phyloP scores from a whole-genome alignment of 225 moss, liverwort and hornwort genomes.

The Rhytidiadelphus loreus region DNA sequence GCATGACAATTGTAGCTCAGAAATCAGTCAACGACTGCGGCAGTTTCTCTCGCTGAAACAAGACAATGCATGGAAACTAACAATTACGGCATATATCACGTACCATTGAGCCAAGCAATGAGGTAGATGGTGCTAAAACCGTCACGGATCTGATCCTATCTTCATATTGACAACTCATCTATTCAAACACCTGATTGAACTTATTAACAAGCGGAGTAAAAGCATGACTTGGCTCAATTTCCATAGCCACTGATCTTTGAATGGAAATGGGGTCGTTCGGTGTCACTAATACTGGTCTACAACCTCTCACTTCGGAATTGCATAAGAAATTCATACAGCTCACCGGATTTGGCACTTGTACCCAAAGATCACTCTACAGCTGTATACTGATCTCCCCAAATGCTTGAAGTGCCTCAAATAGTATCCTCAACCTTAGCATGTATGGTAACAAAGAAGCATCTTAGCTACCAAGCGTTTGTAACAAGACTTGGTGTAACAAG shows the following conservation, averaged over 20 bases:
- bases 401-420: neutral
- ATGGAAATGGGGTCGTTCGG: neutral
- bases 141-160: neutral
- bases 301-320: neutral
- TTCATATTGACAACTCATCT: neutral
- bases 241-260: neutral
- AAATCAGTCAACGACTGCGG: neutral
- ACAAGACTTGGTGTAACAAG: neutral
- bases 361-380: neutral
- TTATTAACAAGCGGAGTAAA: neutral
- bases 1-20: neutral
- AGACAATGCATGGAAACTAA: neutral
- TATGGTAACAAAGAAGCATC: neutral
- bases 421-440: neutral
- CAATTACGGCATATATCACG: neutral
- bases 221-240: neutral
- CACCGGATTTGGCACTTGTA: neutral
- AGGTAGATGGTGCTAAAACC: neutral
- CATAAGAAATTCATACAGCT: neutral
- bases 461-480: neutral
- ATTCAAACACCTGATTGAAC: neutral
- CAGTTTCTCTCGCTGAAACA: neutral
- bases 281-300: neutral
- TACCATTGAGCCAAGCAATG: neutral
- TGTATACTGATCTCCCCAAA: neutral